Evolutionary conservation across 1,139 yeast genomes (phyloP), one percentile per base, ranked within the genome.

Genomic region (Lodderomyces pseudojiufengensis): DNA sequence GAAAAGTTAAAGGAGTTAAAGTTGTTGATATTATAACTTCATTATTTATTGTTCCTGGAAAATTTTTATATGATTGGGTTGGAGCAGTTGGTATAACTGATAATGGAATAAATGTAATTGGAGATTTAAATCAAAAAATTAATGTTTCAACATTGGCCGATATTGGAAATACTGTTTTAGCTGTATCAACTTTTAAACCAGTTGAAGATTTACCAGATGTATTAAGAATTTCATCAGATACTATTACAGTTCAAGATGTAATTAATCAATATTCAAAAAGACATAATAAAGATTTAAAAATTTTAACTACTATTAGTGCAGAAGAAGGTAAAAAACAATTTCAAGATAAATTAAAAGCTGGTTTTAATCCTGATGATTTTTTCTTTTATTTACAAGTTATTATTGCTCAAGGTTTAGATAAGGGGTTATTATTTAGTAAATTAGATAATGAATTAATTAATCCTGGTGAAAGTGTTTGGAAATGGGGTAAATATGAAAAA

Each of bases 381-480:
- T 34, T 57, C 3, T 55, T 46, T 42, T 69, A 66, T 45, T 53
- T 71, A 38, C 61, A 59, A 27, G 43, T 35, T 18, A 39, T 44
- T 22, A 30, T 38, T 31, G 45, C 46, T 33, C 54, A 63, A 26
- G 62, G 54, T 36, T 52, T 50, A 27, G 75, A 63, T 37, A 52
- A 63, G 20, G 78, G 76, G 40, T 37, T 59, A 15, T 46, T 54
- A 29, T 64, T 59, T 41, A 49, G 54, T 23, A 41, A 44, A 9
- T 59, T 59, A 43, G 73, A 75, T 32, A 66, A 68, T 38, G 83
- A 78, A 47, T 48, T 72, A 27, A 63, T 78, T 37, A 78, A 78
- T 51, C 84, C 84, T 1, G 65, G 64, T 14, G 73, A 73, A 52
- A 52, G 61, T 2, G 48, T 70, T 32, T 78, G 79, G 73, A 69